These are phyloP conservation scores for Tricholoma bakamatsutake DNA, from an alignment of 768 basidiomycete species.

Conservation along the genomic window DNA sequence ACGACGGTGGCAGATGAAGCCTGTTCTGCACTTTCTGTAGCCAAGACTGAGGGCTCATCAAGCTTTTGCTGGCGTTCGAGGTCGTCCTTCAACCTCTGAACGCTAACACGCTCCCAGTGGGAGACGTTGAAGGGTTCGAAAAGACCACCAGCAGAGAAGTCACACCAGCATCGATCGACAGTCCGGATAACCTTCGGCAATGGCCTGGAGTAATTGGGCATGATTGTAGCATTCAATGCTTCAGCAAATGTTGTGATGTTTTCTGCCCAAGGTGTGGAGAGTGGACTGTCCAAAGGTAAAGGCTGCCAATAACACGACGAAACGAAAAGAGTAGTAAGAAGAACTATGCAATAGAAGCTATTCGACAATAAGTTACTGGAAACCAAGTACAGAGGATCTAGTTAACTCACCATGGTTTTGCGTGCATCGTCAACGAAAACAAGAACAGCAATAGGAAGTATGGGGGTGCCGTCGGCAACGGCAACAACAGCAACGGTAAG, in stretches of 20 bases:
- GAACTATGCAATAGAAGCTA: constrained; percentile 84
- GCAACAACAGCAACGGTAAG: constrained; percentile 68
- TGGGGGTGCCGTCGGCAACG: constrained; percentile 74
- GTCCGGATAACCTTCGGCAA: constrained; percentile 57
- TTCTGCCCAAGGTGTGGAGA: constrained; percentile 60
- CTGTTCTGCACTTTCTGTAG: constrained; percentile 5
- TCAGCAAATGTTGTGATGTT: constrained; percentile 71
- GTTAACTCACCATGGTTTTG: constrained; percentile 69
- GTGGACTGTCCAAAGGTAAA: constrained; percentile 55
- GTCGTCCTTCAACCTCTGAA: constrained; percentile 40
- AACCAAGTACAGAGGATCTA: not conserved
- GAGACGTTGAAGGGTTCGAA: constrained; percentile 77
- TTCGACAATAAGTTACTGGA: not conserved
- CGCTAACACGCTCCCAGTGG: constrained; percentile 66
- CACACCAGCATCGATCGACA: constrained; percentile 84
- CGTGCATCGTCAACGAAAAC: constrained; percentile 72
- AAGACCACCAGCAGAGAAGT: constrained; percentile 54
- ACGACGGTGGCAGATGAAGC: constrained; percentile 9
- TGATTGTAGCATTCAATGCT: constrained; percentile 48
- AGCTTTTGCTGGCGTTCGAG: constrained; percentile 29
- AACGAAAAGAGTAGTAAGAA: constrained; percentile 77
- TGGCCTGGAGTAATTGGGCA: constrained; percentile 33
- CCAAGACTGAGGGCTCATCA: constrained; percentile 14
- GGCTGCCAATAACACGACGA: constrained; percentile 91
- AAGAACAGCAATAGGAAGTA: constrained; percentile 76